Percentiles rank a stretch among this genome's conserved stretches.
These are phyloP conservation scores for Aspergillus biplanus DNA, from an alignment of 495 filamentous ascomycete genomes.

Conservation along the genomic window DNA sequence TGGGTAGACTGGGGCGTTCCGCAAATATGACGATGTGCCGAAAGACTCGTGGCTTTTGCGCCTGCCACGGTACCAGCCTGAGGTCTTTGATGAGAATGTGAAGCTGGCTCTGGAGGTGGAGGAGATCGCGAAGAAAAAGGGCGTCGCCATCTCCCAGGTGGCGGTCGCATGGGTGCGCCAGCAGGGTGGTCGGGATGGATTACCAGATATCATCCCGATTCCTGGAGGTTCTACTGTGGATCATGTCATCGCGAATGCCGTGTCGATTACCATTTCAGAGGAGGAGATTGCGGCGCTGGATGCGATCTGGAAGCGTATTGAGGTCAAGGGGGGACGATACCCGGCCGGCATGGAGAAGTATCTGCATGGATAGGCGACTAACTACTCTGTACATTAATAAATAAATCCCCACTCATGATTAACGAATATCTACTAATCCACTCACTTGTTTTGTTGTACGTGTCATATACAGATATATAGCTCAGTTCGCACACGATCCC, in stretches of 20 bases:
- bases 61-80: slow-evolving; percentile 66
- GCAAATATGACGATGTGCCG: slow-evolving; percentile 60
- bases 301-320: not conserved
- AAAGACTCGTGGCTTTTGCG: slow-evolving; percentile 43
- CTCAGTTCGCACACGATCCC: no score
- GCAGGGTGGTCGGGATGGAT: slow-evolving; percentile 53
- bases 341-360: not conserved
- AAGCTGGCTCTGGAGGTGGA: slow-evolving; percentile 64
- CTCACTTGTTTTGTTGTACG: no score
- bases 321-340: not conserved
- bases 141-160: slow-evolving; percentile 68
- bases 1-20: slow-evolving; percentile 58
- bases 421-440: no score
- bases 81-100: slow-evolving; percentile 68
- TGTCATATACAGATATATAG: no score
- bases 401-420: no score
- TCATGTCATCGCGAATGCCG: not conserved
- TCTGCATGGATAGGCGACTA: not conserved
- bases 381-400: no score
- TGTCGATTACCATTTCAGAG: not conserved
- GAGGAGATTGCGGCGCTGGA: not conserved
- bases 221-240: slow-evolving; percentile 48
- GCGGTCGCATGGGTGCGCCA: slow-evolving; percentile 68
- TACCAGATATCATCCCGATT: slow-evolving; percentile 70
- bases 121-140: slow-evolving; percentile 64